phyloP scores from a whole-genome alignment of 164 flowering plant genomes.

The Protea cynaroides region DNA sequence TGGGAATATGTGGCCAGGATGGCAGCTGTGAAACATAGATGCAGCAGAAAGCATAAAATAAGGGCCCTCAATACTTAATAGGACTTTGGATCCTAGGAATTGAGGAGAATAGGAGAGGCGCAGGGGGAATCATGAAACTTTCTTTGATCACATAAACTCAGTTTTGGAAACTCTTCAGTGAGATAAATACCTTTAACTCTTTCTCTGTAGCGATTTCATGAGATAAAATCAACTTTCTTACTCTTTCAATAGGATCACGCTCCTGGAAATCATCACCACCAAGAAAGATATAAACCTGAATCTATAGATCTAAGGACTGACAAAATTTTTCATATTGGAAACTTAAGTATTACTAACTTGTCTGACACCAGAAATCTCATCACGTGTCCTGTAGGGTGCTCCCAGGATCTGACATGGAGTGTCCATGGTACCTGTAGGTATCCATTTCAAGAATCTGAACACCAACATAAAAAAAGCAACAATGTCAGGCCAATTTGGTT shows the following conservation, averaged over 20 bases:
- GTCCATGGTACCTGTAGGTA: conserved; percentile 98
- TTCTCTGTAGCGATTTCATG: conserved; percentile 83
- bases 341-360: conserved; percentile 42
- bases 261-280: conserved; percentile 42
- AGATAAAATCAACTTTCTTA: conserved; percentile 67
- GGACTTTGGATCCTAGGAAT: background rate
- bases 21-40: too few species aligned
- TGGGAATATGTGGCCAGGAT: too few species aligned
- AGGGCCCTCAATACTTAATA: too few species aligned
- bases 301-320: background rate
- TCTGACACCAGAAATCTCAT: conserved; percentile 89
- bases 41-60: too few species aligned
- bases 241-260: conserved; percentile 94
- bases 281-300: background rate
- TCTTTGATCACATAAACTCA: background rate
- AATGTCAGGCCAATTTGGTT: background rate
- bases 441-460: conserved; percentile 98
- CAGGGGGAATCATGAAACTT: background rate
- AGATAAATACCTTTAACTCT: conserved; percentile 71
- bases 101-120: background rate
- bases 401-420: conserved; percentile 99
- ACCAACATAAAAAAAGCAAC: background rate
- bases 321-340: background rate
- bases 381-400: conserved; percentile 97
- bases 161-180: too few species aligned